Conservation (phyloP, 192 early-diverging fungal species). For the Spizellomyces sp. region DNA sequence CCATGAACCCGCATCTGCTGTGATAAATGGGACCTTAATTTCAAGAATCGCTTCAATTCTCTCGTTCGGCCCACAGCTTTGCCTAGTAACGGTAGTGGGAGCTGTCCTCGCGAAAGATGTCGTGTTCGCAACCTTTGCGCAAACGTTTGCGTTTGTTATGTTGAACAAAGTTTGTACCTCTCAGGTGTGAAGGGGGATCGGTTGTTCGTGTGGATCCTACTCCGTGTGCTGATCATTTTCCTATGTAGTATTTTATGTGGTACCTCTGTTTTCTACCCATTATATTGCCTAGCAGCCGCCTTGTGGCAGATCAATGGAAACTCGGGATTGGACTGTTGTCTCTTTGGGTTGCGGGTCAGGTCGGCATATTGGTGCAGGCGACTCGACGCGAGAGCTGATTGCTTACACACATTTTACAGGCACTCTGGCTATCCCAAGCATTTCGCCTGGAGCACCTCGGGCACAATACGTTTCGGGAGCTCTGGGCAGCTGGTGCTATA, state of each 20-base stretch:
- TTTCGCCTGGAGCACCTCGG: conserved; percentile 89
- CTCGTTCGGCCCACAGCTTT: conserved; percentile 85
- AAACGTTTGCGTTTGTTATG: conserved; percentile 95
- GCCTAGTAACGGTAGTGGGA: conserved; percentile 66
- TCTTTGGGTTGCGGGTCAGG: conserved; percentile 75
- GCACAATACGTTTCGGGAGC: conserved; percentile 72
- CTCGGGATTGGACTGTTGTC: conserved; percentile 57
- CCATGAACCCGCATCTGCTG: conserved; percentile 37
- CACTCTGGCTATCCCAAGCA: conserved; percentile 81
- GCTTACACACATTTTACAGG: conserved; percentile 49
- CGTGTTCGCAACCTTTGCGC: conserved; percentile 85
- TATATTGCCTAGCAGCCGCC: conserved; percentile 67
- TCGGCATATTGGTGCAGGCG: conserved; percentile 12
- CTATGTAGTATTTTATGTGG: conserved; percentile 96
- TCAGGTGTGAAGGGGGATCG: conserved; percentile 45
- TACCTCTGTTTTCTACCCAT: conserved; percentile 91
- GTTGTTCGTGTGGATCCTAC: too few relatives aligned
- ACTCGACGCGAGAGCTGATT: conserved; percentile 29
- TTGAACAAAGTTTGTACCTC: conserved; percentile 97
- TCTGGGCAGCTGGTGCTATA: conserved; percentile 73
- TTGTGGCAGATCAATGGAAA: conserved; percentile 45
- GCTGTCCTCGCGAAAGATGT: conserved; percentile 65
- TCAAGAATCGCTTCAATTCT: conserved; percentile 53
- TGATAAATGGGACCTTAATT: conserved; percentile 38
- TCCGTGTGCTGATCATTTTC: neutral